A percentile compares a stretch with the other conserved stretches of the same genome.
Evolutionary conservation across 2,329 filamentous ascomycete species (phyloP).

Genomic region (Colletotrichum cereale): DNA sequence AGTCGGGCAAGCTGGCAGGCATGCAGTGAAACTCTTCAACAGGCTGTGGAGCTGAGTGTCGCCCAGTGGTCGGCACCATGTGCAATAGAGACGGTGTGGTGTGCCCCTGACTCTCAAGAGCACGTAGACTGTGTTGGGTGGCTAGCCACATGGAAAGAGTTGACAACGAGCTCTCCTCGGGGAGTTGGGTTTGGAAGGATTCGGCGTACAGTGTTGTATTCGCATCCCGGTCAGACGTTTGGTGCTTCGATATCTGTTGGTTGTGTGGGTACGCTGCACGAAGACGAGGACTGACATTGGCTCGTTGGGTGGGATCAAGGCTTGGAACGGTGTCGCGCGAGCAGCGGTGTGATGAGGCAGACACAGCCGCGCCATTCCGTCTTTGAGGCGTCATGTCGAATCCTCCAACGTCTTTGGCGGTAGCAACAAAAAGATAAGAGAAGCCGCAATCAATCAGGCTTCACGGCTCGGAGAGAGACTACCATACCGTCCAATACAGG

Average conservation of each 20-base stretch:
- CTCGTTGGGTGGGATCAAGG: slow-evolving; percentile 2
- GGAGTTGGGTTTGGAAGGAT: neutral
- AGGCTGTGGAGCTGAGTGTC: slow-evolving; percentile 5
- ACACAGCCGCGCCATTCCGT: slow-evolving; percentile 5
- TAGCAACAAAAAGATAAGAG: neutral
- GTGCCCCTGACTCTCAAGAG: neutral
- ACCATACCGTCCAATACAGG: neutral
- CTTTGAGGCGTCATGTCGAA: neutral
- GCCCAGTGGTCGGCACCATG: neutral
- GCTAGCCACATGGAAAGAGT: neutral
- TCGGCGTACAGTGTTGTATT: neutral
- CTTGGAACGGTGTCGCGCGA: slow-evolving; percentile 33
- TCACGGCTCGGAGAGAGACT: neutral
- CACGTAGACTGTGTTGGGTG: neutral
- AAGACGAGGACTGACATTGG: neutral
- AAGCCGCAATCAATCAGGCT: neutral
- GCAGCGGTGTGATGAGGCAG: slow-evolving; percentile 29
- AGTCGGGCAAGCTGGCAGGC: slow-evolving; percentile 33
- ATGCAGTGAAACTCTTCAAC: slow-evolving; percentile 36
- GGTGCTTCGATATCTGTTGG: slow-evolving; percentile 13
- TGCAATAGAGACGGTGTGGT: neutral
- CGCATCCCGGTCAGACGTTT: neutral
- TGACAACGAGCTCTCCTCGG: neutral
- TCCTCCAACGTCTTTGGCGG: neutral
- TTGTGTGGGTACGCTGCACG: slow-evolving; percentile 18